Evolutionary conservation across 208 protist species (phyloP), one percentile per base, ranked within the genome.

Genomic region (Trypanosoma cruzi): DNA sequence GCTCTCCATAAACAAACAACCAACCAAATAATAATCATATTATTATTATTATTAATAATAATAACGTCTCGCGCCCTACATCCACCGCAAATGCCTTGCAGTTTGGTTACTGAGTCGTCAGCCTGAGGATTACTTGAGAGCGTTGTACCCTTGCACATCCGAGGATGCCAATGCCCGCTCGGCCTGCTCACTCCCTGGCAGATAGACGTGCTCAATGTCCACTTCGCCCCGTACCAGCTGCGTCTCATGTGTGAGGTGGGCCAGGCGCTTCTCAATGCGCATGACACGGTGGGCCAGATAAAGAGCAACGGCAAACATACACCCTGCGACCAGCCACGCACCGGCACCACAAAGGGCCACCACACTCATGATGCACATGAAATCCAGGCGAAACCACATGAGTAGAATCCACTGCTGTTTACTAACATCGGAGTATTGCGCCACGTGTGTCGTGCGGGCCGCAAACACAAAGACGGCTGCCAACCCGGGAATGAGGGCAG

Each of bases 331-430:
- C 7, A 89, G 37, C 82, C 85, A 90, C 32, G 68, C 78, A 3
- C 89, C 85, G 7, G 76, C 22, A 1, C 89, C 85, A 26, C 92
- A 46, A 31, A 92, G 60, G 13, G 85, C 85, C 29, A 89, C 85
- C 16, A 63, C 77, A 58, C 75, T 79, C 71, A 90, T 82, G 40
- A 94, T 36, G 62, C 81, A 88, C 65, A 92, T 85, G 44, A 86
- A 85, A 68, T 94, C 89, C 4, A 94, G 71, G 18, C 89, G 83
- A 62, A 94, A 87, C 89, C 89, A 94, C 89, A 90, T 94, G 77
- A 94, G 80, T 22, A 74, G 22, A 34, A 94, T 77, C 86, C 89
- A 94, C 58, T 89, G 72, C 55, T 83, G 77, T 44, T 83, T 82
- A 50, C 66, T 86, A 4, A 92, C 81, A 16, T 94, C 84, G 11